Evolutionary conservation across 768 basidiomycete genomes (phyloP).

Genomic region (Naganishia kalamii): DNA sequence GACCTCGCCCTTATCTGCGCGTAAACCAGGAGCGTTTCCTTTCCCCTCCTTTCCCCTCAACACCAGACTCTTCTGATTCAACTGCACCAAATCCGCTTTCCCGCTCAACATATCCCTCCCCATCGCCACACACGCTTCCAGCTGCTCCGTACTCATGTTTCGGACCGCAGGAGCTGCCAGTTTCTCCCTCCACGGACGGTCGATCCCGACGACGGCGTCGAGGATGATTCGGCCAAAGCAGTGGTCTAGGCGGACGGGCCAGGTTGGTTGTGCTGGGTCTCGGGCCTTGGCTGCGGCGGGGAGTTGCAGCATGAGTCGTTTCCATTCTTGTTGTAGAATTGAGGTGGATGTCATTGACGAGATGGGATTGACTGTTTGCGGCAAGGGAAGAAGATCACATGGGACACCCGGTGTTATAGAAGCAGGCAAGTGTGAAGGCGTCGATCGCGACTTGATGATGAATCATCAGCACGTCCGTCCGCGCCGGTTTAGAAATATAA

Average conservation of each 20-base stretch:
- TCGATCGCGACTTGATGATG: too few relatives aligned
- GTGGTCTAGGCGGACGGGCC: conserved; percentile 13
- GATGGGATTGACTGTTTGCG: too few relatives aligned
- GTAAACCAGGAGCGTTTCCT: background rate
- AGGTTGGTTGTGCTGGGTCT: conserved; percentile 1
- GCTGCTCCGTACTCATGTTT: conserved; percentile 4
- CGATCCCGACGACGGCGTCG: background rate
- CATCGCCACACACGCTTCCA: background rate
- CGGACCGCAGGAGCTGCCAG: background rate
- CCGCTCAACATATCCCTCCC: background rate
- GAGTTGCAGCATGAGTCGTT: background rate
- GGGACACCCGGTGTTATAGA: too few relatives aligned
- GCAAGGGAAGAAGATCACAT: too few relatives aligned
- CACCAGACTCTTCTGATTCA: conserved; percentile 4
- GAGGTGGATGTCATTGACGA: background rate
- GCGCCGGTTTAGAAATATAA: too few relatives aligned
- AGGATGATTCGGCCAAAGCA: conserved; percentile 19
- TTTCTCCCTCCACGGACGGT: conserved; percentile 2
- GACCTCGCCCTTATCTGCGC: background rate
- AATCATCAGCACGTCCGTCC: too few relatives aligned
- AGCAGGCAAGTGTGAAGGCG: too few relatives aligned
- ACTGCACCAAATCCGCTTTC: background rate
- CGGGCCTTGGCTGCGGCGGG: conserved; percentile 9
- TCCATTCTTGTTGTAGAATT: background rate
- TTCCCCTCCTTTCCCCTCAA: conserved; percentile 1